A percentile compares a stretch with the other conserved stretches of the same genome.
Conservation (phyloP, 371 early-diverging fungal species). For the Actinomucor elegans region DNA sequence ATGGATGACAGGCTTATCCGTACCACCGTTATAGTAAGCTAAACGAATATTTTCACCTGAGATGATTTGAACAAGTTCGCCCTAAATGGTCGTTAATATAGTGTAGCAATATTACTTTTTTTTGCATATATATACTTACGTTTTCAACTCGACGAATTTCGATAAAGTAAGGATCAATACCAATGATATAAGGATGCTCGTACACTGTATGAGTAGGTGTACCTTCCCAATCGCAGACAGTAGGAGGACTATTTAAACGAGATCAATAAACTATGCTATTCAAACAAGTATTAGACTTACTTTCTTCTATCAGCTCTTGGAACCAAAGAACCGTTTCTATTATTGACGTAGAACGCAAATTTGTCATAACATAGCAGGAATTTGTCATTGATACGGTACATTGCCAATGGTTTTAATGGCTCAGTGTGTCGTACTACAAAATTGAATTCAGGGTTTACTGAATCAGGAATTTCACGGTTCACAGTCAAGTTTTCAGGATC, state of each 20-base stretch:
- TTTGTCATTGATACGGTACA: slow-evolving; percentile 75
- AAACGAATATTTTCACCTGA: slow-evolving; percentile 52
- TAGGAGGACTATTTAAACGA: slow-evolving; percentile 23
- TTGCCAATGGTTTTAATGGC: slow-evolving; percentile 75
- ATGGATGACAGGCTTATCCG: slow-evolving; percentile 43
- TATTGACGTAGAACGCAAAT: slow-evolving; percentile 92
- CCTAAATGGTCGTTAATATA: slow-evolving; percentile 15
- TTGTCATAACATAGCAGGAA: slow-evolving; percentile 90
- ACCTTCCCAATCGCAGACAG: slow-evolving; percentile 59
- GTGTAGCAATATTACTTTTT: too few species aligned
- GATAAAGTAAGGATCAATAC: slow-evolving; percentile 84
- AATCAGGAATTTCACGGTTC: slow-evolving; percentile 63
- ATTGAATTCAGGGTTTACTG: slow-evolving; percentile 75
- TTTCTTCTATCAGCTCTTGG: slow-evolving; percentile 30
- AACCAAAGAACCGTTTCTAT: slow-evolving; percentile 51
- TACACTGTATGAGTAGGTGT: slow-evolving; percentile 66
- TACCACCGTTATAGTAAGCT: slow-evolving; percentile 44
- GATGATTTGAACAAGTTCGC: slow-evolving; percentile 49
- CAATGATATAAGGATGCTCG: slow-evolving; percentile 85
- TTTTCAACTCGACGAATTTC: slow-evolving; percentile 88
- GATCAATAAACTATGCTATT: not conserved
- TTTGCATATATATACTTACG: slow-evolving; percentile 33
- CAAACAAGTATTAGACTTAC: slow-evolving; percentile 18
- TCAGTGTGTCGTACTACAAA: slow-evolving; percentile 80
- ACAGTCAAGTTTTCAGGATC: slow-evolving; percentile 76